Evolutionary conservation across 1,139 yeast genomes (phyloP).

Genomic region (Starmera stellimalicola): DNA sequence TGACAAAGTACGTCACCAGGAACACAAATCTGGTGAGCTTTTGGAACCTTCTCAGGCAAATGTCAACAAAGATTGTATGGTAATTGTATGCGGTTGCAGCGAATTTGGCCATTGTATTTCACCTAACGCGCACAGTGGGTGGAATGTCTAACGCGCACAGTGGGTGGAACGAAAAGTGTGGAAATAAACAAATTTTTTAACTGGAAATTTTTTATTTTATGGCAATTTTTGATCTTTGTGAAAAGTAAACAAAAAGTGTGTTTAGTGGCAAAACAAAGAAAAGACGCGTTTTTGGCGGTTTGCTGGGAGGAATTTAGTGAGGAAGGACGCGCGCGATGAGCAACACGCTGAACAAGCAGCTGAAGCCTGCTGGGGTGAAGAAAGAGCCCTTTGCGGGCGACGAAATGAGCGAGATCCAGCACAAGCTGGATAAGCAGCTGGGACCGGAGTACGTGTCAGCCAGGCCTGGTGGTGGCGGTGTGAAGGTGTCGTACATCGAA

Average conservation of each 20-base stretch:
- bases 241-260: background rate
- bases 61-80: constrained; percentile 28
- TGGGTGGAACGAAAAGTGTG: background rate
- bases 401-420: constrained; percentile 22
- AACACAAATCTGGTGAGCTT: constrained; percentile 28
- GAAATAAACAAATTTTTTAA: too few relatives aligned
- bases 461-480: constrained; percentile 71
- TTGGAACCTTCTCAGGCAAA: constrained; percentile 29
- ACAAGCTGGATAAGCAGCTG: constrained; percentile 46
- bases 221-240: background rate
- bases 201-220: background rate
- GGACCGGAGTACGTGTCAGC: constrained; percentile 90
- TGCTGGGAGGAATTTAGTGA: too few relatives aligned
- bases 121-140: background rate
- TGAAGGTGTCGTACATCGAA: constrained; percentile 60
- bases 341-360: too few relatives aligned
- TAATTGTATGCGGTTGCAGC: constrained; percentile 20
- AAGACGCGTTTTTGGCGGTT: too few relatives aligned
- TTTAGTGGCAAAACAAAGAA: too few relatives aligned
- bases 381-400: constrained; percentile 13
- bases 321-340: too few relatives aligned
- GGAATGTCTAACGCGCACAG: background rate
- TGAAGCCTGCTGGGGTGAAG: constrained; percentile 6
- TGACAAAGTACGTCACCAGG: constrained; percentile 22
- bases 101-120: background rate